A percentile compares a stretch with the other conserved stretches of the same genome.
phyloP scores from a whole-genome alignment of 1,284 basidiomycete species.

The Pseudozyma tsukubaensis region DNA sequence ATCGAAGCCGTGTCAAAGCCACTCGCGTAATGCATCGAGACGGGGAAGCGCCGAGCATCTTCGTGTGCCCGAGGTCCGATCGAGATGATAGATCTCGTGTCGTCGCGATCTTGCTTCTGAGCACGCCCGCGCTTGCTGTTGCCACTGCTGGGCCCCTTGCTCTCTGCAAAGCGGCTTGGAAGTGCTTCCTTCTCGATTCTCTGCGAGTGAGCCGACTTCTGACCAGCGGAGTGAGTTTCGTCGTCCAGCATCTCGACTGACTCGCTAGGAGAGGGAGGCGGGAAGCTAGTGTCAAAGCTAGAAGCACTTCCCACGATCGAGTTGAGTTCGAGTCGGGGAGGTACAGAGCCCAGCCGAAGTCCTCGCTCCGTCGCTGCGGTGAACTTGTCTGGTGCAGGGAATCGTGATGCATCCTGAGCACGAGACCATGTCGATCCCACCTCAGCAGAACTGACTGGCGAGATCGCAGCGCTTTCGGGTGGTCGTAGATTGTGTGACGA shows the following conservation, averaged over 20 bases:
- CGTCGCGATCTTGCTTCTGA: slow-evolving; percentile 10
- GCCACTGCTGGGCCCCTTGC: neutral
- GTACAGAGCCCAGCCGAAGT: slow-evolving; percentile 11
- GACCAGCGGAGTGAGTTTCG: neutral
- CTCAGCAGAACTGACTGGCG: too few relatives aligned
- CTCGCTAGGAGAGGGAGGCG: slow-evolving; percentile 21
- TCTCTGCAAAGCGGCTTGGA: neutral
- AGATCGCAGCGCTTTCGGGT: neutral
- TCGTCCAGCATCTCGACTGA: slow-evolving; percentile 34
- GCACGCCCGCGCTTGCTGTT: slow-evolving; percentile 1
- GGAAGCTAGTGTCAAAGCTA: slow-evolving; percentile 4
- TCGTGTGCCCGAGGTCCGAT: slow-evolving; percentile 41
- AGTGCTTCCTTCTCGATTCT: neutral
- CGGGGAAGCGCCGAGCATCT: slow-evolving; percentile 55
- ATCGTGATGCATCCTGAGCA: neutral
- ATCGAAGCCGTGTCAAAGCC: slow-evolving; percentile 55
- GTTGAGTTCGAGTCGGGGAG: slow-evolving; percentile 28
- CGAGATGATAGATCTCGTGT: slow-evolving; percentile 36
- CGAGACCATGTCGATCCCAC: too few relatives aligned
- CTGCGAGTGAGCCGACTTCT: neutral
- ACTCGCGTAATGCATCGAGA: slow-evolving; percentile 62
- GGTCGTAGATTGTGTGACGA: slow-evolving; percentile 3
- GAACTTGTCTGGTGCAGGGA: neutral
- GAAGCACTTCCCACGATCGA: neutral
- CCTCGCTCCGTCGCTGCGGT: neutral